Evolutionary conservation across 441 rosid species (phyloP).

Genomic region (Populus hybrid): DNA sequence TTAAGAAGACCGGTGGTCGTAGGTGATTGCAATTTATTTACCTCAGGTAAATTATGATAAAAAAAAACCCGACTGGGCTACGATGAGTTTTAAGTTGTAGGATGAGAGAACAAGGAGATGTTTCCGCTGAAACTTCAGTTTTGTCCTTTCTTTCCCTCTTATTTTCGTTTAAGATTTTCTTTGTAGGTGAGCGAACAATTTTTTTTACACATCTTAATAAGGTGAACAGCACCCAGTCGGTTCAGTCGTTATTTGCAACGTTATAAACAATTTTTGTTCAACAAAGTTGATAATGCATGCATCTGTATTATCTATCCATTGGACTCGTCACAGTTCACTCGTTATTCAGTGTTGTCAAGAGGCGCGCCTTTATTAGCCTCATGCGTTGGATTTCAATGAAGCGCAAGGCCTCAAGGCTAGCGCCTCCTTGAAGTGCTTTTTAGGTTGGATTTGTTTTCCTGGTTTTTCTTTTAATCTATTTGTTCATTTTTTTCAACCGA

Average conservation of each 20-base stretch:
- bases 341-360: too few species aligned
- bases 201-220: constrained; percentile 33
- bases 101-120: constrained; percentile 7
- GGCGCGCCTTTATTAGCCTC: too few species aligned
- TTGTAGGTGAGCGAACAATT: constrained; percentile 26
- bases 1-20: constrained; percentile 59
- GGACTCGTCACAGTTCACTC: not conserved
- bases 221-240: constrained; percentile 27
- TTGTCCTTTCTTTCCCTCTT: constrained; percentile 23
- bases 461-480: too few species aligned
- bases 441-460: too few species aligned
- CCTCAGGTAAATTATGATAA: constrained; percentile 8
- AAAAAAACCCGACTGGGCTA: constrained; percentile 3
- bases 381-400: too few species aligned
- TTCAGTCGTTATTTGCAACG: constrained; percentile 6
- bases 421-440: too few species aligned
- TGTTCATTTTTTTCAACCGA: too few species aligned
- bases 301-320: not conserved
- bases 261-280: constrained; percentile 26
- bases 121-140: constrained; percentile 22
- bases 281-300: not conserved
- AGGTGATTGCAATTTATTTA: constrained; percentile 30
- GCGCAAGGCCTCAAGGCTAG: too few species aligned
- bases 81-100: constrained; percentile 23
- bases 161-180: constrained; percentile 16